Percentiles rank a stretch among this genome's conserved stretches.
phyloP scores from a whole-genome alignment of 1,284 basidiomycete species.

The Boletellus deceptivus region DNA sequence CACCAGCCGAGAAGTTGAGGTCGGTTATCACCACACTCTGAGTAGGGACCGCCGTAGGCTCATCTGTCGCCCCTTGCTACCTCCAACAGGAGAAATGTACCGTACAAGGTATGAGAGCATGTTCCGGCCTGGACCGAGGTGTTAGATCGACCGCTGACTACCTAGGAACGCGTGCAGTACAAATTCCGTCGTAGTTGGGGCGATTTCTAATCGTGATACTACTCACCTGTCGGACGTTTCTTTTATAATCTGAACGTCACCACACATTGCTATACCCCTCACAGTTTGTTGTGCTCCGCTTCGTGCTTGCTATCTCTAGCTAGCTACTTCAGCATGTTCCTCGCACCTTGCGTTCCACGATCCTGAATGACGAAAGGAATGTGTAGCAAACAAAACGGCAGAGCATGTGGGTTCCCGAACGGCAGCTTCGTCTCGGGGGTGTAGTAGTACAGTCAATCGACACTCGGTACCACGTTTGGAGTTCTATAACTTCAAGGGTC shows the following conservation, averaged over 20 bases:
- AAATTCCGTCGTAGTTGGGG: slow-evolving; percentile 85
- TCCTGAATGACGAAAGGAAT: not conserved
- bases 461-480: no score
- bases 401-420: no score
- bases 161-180: slow-evolving; percentile 70
- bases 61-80: not conserved
- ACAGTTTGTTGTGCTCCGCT: not conserved
- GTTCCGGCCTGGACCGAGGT: not conserved
- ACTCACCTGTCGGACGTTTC: slow-evolving; percentile 5
- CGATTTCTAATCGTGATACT: slow-evolving; percentile 56
- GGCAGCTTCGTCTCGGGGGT: no score
- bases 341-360: not conserved
- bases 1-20: slow-evolving; percentile 69
- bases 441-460: no score
- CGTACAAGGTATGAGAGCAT: slow-evolving; percentile 71
- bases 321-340: not conserved
- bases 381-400: not conserved
- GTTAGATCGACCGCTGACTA: slow-evolving; percentile 40
- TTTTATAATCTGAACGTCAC: slow-evolving; percentile 9
- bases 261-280: slow-evolving; percentile 32
- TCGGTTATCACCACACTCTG: slow-evolving; percentile 30
- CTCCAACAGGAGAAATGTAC: slow-evolving; percentile 62
- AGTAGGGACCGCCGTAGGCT: not conserved
- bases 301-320: slow-evolving; percentile 4
- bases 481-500: no score